Base-by-base conservation (phyloP, 2,329 filamentous ascomycete species). In the Colletotrichum endophyticum region DNA sequence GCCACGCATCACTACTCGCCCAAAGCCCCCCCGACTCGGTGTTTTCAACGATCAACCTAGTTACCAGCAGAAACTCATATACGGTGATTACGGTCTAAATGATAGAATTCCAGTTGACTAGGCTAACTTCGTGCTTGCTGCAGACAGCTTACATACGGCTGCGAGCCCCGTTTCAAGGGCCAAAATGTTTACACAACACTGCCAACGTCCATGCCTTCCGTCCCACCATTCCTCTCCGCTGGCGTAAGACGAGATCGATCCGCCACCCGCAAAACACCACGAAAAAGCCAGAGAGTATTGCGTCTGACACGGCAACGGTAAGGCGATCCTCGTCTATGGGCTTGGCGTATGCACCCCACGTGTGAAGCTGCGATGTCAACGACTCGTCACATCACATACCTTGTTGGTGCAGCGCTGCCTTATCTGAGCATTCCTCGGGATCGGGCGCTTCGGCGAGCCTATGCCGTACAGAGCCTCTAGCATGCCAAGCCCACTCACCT, bases 321-420 rank as follows among this genome's bases (percentile, higher is more conserved):
- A 39, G 57, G 16, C 56, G n/a, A 73, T 67, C 30, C 56, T 69
- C 64, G 70, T 39, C 56, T 56, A 44, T 15, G 16, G 25, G 44
- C 73, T 72, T 68, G 70, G 70, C 63, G 56, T 68, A 73, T 76
- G 73, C 70, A 76, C 71, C 70, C 71, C 64, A 74, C 74, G 57
- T 56, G 49, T 39, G 57, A 49, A 73, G 70, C 57, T 64, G 27
- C 32, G 39, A 61, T 36, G 56, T 36, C 64, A 19, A 39, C n/a
- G 27, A 66, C 28, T 66, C 56, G 69, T 70, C 74, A 49, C 71
- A 61, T 53, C 22, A 12, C 36, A 64, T 53, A 34, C 64, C 39
- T 49, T 61, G 53, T 49, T 68, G 49, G 36, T 63, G 61, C 32
- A 67, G 39, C 30, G 27, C 34, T n/a, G 30, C n/a, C 73, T 75